phyloP scores from a whole-genome alignment of 805 yeast species.

The Wickerhamomyces canadensis region DNA sequence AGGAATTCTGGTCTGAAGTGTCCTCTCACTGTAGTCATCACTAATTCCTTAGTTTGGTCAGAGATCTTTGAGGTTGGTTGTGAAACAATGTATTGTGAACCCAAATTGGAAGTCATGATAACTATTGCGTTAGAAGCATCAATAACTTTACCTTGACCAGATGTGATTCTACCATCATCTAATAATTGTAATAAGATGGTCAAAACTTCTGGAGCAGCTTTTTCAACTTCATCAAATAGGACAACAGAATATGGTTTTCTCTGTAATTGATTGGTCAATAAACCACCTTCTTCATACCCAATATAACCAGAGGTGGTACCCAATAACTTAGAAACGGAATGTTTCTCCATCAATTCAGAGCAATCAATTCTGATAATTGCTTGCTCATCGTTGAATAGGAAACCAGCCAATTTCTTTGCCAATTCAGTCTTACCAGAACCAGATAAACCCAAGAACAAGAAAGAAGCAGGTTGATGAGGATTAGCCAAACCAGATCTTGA shows the following conservation, averaged over 20 bases:
- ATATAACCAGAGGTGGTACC: slow-evolving; percentile 98
- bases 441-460: slow-evolving; percentile 88
- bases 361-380: slow-evolving; percentile 98
- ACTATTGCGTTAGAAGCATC: slow-evolving; percentile 90
- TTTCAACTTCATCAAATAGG: slow-evolving; percentile 94
- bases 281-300: slow-evolving; percentile 97
- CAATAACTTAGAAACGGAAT: slow-evolving; percentile 88
- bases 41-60: slow-evolving; percentile 64
- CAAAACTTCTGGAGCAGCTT: slow-evolving; percentile 96
- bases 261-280: slow-evolving; percentile 85
- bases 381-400: slow-evolving; percentile 91
- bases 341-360: slow-evolving; percentile 91
- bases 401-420: slow-evolving; percentile 95
- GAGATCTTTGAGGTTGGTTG: slow-evolving; percentile 61
- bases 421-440: slow-evolving; percentile 99
- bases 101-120: slow-evolving; percentile 95
- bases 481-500: slow-evolving; percentile 92
- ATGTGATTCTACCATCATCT: slow-evolving; percentile 95
- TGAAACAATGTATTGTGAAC: slow-evolving; percentile 82
- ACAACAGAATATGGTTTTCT: slow-evolving; percentile 95
- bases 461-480: slow-evolving; percentile 95
- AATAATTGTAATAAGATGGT: slow-evolving; percentile 87
- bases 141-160: slow-evolving; percentile 89
- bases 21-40: slow-evolving; percentile 74
- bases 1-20: slow-evolving; percentile 98